Evolutionary conservation across 257 asterid genomes (phyloP), one percentile per base, ranked within the genome.

Genomic region (Solanum bulbocastanum): DNA sequence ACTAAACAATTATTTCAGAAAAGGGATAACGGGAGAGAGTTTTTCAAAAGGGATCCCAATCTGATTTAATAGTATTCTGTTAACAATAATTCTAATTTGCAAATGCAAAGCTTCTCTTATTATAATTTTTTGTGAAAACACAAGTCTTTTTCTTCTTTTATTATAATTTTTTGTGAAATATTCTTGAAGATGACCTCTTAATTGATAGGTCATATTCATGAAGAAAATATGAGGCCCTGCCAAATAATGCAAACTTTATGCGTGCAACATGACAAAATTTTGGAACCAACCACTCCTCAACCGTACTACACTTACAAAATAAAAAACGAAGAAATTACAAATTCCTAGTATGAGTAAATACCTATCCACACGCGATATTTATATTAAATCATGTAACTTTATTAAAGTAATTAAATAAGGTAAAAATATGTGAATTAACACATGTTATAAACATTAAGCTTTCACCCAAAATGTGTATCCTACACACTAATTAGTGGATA

Each of bases 121-220:
- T 81, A 18, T 27, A 14, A 30, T 16, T 46, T 12, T 27, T 46
- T 15, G 8, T 40, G 36, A 44, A 8, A 14, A 76, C 65, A 56
- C 65, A 39, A 37, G 60, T 40, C n/a, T 5, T 39, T 76, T 12
- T 42, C 36, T 78, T 46, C 68, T 39, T 46, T 27, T 46, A 9
- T 27, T 81, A 32, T 27, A 8, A 5, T 16, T 16, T 5, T 30
- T 46, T 5, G 8, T 40, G 36, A 44, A 79, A 44, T 79, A 27
- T 79, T 46, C 66, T 27, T 79, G 84, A 81, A 27, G 85, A 81
- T 25, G 42, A 81, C 42, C 30, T 81, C 68, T 49, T 81, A 46
- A 76, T 76, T 76, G 83, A 76, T 76, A 22, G 13, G 35, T 76
- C 83, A 40, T 76, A 76, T 39, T 76, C 58, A 39, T 39, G 58